phyloP scores from a whole-genome alignment of 108 stramenopile species.

The Tribonema minus region DNA sequence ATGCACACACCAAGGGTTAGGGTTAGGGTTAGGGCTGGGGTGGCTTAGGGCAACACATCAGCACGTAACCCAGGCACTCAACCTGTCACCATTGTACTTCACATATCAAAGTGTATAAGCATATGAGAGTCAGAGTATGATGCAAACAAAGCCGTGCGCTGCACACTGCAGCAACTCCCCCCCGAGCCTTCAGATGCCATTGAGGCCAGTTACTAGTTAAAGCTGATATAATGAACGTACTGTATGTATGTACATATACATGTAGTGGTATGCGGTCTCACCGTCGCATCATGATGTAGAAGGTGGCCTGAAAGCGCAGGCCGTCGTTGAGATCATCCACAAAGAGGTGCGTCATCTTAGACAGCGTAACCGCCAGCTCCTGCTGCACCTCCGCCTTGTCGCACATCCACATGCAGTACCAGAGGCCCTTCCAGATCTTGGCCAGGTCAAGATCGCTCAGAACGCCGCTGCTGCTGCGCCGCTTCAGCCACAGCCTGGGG shows the following conservation, averaged over 20 bases:
- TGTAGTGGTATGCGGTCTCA: background rate
- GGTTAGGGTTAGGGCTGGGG: no score
- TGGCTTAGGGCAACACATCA: no score
- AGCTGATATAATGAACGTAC: background rate
- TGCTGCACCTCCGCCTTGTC: conserved; percentile 50
- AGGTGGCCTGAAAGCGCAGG: conserved; percentile 26
- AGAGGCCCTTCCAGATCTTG: conserved; percentile 55
- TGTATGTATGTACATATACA: background rate
- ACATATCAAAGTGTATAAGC: background rate
- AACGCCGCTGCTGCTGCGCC: conserved; percentile 11
- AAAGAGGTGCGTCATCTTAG: conserved; percentile 33
- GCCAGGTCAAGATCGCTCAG: conserved; percentile 26
- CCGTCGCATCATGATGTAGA: conserved; percentile 43
- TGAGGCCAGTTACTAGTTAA: background rate
- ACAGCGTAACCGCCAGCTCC: conserved; percentile 45
- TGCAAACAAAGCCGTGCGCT: background rate
- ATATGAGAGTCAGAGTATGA: background rate
- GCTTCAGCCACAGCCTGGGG: conserved; percentile 16
- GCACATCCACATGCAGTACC: conserved; percentile 60
- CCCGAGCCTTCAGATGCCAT: background rate
- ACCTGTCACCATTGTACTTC: no score
- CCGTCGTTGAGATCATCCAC: conserved; percentile 12
- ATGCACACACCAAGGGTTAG: no score
- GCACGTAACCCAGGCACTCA: no score
- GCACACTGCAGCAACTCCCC: background rate